Conservation (phyloP, 495 filamentous ascomycete species). For the Annulohypoxylon moriforme region DNA sequence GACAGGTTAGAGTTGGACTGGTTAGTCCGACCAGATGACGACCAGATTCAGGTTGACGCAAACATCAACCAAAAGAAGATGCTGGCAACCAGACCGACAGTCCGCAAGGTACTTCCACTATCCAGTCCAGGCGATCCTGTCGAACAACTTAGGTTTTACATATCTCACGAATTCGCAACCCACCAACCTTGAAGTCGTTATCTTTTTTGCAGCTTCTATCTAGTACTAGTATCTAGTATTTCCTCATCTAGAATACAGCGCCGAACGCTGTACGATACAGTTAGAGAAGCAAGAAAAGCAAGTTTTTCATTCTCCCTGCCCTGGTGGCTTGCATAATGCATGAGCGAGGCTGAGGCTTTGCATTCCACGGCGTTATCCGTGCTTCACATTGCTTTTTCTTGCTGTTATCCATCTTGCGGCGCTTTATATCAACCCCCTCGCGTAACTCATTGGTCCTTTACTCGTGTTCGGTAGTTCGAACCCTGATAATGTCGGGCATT, state of each 20-base stretch:
- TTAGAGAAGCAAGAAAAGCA: neutral
- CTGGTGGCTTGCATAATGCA: constrained; percentile 33
- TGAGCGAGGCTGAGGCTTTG: constrained; percentile 32
- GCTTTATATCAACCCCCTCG: constrained; percentile 6
- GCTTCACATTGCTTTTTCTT: neutral
- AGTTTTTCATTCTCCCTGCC: neutral
- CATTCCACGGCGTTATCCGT: constrained; percentile 25
- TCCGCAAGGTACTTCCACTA: neutral
- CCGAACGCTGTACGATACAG: neutral
- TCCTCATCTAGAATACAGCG: constrained; percentile 4
- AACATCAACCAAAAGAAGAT: neutral
- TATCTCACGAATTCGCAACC: neutral
- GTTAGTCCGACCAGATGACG: constrained; percentile 1
- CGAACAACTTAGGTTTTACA: constrained; percentile 1
- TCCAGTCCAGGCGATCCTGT: neutral
- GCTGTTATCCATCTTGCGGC: neutral
- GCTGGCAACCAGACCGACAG: neutral
- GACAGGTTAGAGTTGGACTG: no score
- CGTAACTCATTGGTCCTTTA: neutral
- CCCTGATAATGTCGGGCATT: constrained; percentile 28
- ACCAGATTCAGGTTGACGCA: neutral
- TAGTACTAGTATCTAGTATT: no score
- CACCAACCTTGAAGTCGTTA: constrained; percentile 4
- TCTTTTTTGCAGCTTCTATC: neutral
- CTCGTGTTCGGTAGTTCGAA: constrained; percentile 27